Evolutionary conservation across 805 yeast genomes (phyloP).

Genomic region (Candida endomychidarum): DNA sequence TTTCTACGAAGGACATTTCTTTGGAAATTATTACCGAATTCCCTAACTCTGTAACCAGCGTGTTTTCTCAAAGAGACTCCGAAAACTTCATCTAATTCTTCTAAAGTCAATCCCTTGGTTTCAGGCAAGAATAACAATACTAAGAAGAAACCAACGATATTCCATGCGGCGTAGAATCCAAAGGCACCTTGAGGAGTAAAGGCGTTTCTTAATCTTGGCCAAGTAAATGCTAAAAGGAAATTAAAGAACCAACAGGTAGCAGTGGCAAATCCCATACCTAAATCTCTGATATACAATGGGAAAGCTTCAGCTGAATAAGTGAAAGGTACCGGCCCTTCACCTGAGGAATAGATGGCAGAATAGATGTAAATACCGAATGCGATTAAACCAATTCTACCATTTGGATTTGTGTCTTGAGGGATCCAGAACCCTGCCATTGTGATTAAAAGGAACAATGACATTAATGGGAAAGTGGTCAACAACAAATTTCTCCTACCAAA

Average conservation of each 20-base stretch:
- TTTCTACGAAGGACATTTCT: conserved; percentile 45
- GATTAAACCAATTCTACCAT: conserved; percentile 65
- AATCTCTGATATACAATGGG: conserved; percentile 74
- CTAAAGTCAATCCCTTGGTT: conserved; percentile 65
- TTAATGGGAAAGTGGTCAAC: conserved; percentile 59
- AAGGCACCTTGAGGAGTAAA: conserved; percentile 83
- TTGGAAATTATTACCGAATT: conserved; percentile 43
- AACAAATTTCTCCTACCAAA: conserved; percentile 69
- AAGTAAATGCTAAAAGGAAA: conserved; percentile 66
- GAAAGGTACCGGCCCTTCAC: conserved; percentile 90
- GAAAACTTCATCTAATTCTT: conserved; percentile 74
- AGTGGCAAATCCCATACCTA: conserved; percentile 79
- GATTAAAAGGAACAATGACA: conserved; percentile 57
- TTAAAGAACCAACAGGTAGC: conserved; percentile 75
- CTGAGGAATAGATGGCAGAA: conserved; percentile 72
- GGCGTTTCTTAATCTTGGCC: conserved; percentile 69
- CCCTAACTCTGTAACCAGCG: conserved; percentile 43
- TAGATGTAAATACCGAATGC: conserved; percentile 73
- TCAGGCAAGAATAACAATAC: conserved; percentile 74
- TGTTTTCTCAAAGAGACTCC: conserved; percentile 55
- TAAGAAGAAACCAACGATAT: conserved; percentile 64
- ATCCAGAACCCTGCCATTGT: conserved; percentile 76
- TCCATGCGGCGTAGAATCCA: conserved; percentile 89
- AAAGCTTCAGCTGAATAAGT: conserved; percentile 82
- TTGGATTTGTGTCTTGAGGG: conserved; percentile 36